These are phyloP conservation scores for Bonia amplexicaulis DNA, from an alignment of 176 grass and related monocot genomes.

Conservation along the genomic window DNA sequence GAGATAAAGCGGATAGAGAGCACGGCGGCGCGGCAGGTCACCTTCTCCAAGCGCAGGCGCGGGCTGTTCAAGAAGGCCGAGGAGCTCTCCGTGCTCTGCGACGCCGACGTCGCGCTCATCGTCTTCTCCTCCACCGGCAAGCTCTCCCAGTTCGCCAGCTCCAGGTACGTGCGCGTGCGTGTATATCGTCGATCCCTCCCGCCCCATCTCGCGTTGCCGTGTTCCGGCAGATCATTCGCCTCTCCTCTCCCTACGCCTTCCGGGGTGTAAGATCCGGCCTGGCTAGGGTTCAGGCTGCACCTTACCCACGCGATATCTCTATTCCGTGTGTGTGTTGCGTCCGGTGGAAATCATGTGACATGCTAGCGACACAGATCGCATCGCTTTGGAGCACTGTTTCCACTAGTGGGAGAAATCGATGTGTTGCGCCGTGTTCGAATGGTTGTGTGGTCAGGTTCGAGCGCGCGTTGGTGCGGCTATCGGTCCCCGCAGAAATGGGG, in stretches of 20 bases:
- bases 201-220: neutral
- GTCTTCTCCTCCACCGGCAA: slow-evolving; percentile 89
- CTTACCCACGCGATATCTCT: neutral
- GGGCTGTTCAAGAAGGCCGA: slow-evolving; percentile 97
- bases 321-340: neutral
- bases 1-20: slow-evolving; percentile 85
- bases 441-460: neutral
- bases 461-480: neutral
- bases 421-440: neutral
- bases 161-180: slow-evolving; percentile 38
- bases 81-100: slow-evolving; percentile 85
- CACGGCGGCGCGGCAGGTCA: slow-evolving; percentile 85
- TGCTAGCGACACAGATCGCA: neutral
- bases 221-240: slow-evolving; percentile 20
- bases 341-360: neutral
- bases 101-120: slow-evolving; percentile 88
- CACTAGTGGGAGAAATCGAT: neutral
- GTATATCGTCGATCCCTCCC: neutral
- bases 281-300: slow-evolving; percentile 19
- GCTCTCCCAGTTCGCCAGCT: slow-evolving; percentile 85
- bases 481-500: slow-evolving; percentile 11
- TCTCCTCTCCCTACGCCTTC: neutral
- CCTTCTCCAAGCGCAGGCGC: slow-evolving; percentile 91
- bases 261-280: slow-evolving; percentile 11
- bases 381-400: neutral